A percentile compares a stretch with the other conserved stretches of the same genome.
phyloP scores from a whole-genome alignment of 345 rosid genomes.

The Lagerstroemia speciosa region DNA sequence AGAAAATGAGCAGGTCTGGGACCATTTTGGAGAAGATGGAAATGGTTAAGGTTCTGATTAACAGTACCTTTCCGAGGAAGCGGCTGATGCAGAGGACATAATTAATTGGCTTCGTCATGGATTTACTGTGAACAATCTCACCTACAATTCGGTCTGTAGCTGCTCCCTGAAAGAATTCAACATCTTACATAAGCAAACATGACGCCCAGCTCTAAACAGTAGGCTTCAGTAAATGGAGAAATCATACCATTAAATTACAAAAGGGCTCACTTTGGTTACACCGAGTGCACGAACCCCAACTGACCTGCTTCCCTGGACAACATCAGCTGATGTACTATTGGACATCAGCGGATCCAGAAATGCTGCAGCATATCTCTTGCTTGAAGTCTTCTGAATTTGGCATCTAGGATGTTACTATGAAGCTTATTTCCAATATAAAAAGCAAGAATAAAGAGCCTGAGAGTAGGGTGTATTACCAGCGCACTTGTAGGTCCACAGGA shows the following conservation, averaged over 20 bases:
- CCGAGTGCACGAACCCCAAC: conserved; percentile 98
- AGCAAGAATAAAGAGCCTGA: not conserved
- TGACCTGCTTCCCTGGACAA: conserved; percentile 94
- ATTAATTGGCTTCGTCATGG: conserved; percentile 84
- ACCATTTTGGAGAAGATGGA: not conserved
- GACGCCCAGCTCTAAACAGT: not conserved
- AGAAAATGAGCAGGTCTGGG: no score
- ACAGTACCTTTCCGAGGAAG: conserved; percentile 85
- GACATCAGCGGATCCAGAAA: conserved; percentile 98
- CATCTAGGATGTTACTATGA: conserved; percentile 42
- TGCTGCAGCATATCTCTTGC: conserved; percentile 99
- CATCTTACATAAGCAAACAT: conserved; percentile 4
- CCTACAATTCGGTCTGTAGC: conserved; percentile 95
- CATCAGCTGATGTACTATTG: conserved; percentile 97
- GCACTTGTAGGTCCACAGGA: conserved; percentile 98
- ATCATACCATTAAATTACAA: not conserved
- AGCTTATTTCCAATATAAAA: conserved; percentile 3
- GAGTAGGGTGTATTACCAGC: conserved; percentile 53
- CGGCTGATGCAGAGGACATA: conserved; percentile 91
- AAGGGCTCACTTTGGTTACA: conserved; percentile 72
- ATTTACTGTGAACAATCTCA: conserved; percentile 91
- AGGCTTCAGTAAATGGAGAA: not conserved
- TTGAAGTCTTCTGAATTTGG: conserved; percentile 93
- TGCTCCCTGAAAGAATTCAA: conserved; percentile 56
- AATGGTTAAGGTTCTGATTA: not conserved